A percentile compares a stretch with the other conserved stretches of the same genome.
Evolutionary conservation across 371 early-diverging fungal genomes (phyloP).

Genomic region (Rhizomucor miehei): DNA sequence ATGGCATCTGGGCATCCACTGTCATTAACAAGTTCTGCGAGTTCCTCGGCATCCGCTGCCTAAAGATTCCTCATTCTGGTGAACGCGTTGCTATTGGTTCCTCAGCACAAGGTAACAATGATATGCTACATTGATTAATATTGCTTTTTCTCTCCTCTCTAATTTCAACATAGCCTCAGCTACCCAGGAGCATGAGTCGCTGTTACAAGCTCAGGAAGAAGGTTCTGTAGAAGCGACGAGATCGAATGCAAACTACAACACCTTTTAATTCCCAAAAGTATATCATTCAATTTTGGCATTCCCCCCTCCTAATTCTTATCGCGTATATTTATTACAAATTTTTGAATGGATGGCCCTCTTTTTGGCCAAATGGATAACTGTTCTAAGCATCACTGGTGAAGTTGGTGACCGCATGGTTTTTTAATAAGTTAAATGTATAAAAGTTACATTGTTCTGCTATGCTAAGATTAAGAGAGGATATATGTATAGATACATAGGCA

Average conservation of each 20-base stretch:
- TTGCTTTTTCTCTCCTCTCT: neutral
- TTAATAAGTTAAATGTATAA: too few species aligned
- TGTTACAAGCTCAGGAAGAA: slow-evolving; percentile 20
- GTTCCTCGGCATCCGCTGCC: slow-evolving; percentile 79
- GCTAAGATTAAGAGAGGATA: too few species aligned
- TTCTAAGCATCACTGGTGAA: too few species aligned
- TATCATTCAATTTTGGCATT: too few species aligned
- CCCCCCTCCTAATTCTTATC: too few species aligned
- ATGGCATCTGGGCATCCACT: slow-evolving; percentile 74
- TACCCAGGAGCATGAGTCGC: slow-evolving; percentile 21
- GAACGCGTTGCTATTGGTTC: slow-evolving; percentile 9
- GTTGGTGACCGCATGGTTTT: too few species aligned
- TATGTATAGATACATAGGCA: too few species aligned
- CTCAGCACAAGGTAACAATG: slow-evolving; percentile 1
- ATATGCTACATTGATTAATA: too few species aligned
- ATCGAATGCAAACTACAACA: neutral
- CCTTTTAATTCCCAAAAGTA: neutral
- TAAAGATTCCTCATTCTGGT: slow-evolving; percentile 61
- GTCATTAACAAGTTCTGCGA: slow-evolving; percentile 86
- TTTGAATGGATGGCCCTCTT: too few species aligned
- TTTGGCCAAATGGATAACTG: too few species aligned
- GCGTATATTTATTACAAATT: too few species aligned
- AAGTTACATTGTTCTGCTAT: too few species aligned
- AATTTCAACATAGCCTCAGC: neutral
- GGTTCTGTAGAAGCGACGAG: neutral